Conservation (phyloP, 2,329 filamentous ascomycete genomes). For the Cordyceps cateniannulata region DNA sequence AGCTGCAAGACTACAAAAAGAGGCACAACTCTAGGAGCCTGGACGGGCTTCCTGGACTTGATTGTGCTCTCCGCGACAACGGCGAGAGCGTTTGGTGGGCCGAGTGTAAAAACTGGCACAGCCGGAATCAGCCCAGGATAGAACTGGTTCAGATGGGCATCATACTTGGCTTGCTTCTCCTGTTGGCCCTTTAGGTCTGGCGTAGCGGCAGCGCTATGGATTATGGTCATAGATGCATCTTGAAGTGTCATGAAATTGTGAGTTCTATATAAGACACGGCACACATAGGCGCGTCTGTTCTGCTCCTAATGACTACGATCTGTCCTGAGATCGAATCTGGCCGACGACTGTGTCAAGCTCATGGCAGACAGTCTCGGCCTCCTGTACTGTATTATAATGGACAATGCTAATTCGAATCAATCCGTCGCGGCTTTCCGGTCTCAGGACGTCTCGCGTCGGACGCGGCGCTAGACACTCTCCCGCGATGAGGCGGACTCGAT, state of each 20-base stretch:
- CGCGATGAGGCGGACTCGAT: not conserved
- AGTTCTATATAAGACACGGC: too few relatives aligned
- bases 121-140: not conserved
- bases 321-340: not conserved
- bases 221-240: not conserved
- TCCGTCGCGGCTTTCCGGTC: not conserved
- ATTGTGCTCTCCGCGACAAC: not conserved
- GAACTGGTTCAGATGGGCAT: not conserved
- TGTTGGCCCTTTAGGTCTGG: not conserved
- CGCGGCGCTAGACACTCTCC: not conserved
- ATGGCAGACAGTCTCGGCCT: not conserved
- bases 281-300: not conserved
- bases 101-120: not conserved
- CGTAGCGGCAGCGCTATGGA: not conserved
- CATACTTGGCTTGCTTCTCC: not conserved
- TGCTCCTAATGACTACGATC: not conserved
- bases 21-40: not conserved
- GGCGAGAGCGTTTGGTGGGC: not conserved
- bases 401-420: not conserved
- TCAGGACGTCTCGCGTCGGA: not conserved
- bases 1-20: not conserved
- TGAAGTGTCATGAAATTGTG: not conserved
- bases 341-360: not conserved
- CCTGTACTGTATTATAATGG: constrained; percentile 6
- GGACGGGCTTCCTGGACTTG: not conserved